Evolutionary conservation across 768 basidiomycete genomes (phyloP), one percentile per base, ranked within the genome.

Genomic region (Termitomyces eurrhizus): DNA sequence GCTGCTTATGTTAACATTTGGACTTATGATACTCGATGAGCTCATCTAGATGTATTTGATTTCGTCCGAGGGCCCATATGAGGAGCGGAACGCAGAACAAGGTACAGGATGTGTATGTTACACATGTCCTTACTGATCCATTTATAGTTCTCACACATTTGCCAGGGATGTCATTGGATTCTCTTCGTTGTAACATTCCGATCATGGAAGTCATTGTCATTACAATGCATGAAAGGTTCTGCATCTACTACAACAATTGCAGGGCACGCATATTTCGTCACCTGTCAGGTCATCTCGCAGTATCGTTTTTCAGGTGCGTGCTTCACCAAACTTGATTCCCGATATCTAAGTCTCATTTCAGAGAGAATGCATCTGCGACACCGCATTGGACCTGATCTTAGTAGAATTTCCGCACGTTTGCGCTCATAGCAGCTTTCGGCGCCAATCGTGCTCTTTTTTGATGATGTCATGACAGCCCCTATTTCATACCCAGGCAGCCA

Each of bases 1-100:
- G 2, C 21, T 50, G 18, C 36, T 24, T 65, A 94, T 93, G 2
- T 75, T 95, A 55, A 96, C 95, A 0, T 84, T 96, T 29, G 95
- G 93, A 1, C 78, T 97, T 32, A 96, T 96, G 95, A 94, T 94
- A 1, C 81, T 95, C 16, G 94, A 97, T 64, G 92, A 93, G 60
- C 82, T 97, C 92, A 96, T 66, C 82, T 97, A 5, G 85, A 93
- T 18, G 95, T 95, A 6, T 78, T 96, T 92, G 0, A 81, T 86
- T 1, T 91, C 91, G 8, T 94, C 92, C 0, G 90, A 90, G 18
- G 81, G 93, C 69, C 63, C 75, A 6, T 77, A 66, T 21, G 91
- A 95, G 72, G 82, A 83, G 66, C 64, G 68, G 44, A 90, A 93
- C 61, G 92, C 92, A 0, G 80, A 81, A 67, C 87, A 81, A 75